Conservation (phyloP, 148 eudicot genomes). For the Cornus suecica region DNA sequence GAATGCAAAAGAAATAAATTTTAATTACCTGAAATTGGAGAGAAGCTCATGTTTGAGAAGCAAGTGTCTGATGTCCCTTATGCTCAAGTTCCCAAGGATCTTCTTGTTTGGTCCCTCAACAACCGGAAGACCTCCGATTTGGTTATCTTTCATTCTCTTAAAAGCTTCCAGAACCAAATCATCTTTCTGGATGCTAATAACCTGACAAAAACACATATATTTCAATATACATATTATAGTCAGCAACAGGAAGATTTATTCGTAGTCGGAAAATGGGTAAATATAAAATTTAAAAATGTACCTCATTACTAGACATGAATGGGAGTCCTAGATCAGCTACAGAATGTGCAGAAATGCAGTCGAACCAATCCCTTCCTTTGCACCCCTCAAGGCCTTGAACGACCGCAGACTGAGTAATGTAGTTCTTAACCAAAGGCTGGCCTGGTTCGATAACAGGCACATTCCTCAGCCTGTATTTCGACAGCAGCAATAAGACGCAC, state of each 20-base stretch:
- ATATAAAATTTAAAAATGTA: constrained; percentile 2
- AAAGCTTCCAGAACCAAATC: constrained; percentile 87
- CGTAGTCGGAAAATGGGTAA: background rate
- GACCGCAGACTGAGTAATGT: constrained; percentile 91
- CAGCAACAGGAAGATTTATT: background rate
- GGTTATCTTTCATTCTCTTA: constrained; percentile 78
- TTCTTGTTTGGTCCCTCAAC: constrained; percentile 73
- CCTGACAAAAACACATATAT: constrained; percentile 37
- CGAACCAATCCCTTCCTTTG: constrained; percentile 92
- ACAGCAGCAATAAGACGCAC: constrained; percentile 72
- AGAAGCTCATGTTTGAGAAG: constrained; percentile 70
- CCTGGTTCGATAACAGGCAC: constrained; percentile 89
- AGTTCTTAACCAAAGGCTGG: constrained; percentile 60
- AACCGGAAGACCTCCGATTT: constrained; percentile 93
- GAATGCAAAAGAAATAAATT: background rate
- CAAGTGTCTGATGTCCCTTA: constrained; percentile 80
- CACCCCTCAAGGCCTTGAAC: constrained; percentile 72
- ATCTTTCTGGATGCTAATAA: constrained; percentile 54
- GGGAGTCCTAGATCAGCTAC: constrained; percentile 85
- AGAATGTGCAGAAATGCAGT: constrained; percentile 55
- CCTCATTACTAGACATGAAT: constrained; percentile 76
- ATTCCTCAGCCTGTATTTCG: constrained; percentile 86
- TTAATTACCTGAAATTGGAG: constrained; percentile 64
- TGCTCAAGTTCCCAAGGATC: constrained; percentile 80
- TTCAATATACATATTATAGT: background rate